Evolutionary conservation across 2,329 filamentous ascomycete species (phyloP), one percentile per base, ranked within the genome.

Genomic region (Diaporthe amygdali): DNA sequence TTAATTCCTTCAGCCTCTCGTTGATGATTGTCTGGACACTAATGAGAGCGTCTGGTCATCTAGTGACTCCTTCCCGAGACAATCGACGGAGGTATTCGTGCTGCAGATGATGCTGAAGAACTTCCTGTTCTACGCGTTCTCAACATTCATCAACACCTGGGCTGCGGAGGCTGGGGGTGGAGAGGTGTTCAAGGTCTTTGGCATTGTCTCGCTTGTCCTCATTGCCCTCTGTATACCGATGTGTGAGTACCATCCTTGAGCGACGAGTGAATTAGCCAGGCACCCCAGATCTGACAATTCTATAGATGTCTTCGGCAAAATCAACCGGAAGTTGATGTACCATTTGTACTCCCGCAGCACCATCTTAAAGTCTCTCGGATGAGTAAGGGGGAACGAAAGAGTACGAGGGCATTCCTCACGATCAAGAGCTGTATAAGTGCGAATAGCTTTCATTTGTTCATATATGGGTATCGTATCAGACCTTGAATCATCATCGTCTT

Each of bases 51-150:
- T 3, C 3, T 34, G 71, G 27, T 39, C 7, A 4, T 7, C 14
- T 49, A 79, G 78, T 7, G 79, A 80, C 55, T 76, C 77, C 0
- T 80, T 79, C 66, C 76, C 76, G 14, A 72, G 68, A 3, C 75
- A 79, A 49, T 72, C 76, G 1, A 79, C 78, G 5, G 75, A 79
- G 56, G 76, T 80, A 17, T 80, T 80, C 71, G 77, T 80, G 55
- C 72, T 80, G 12, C 78, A 80, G 54, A 80, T 80, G 79, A 79
- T 79, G 77, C 73, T 79, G 1, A 80, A 80, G 70, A 80, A 80
- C 52, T 79, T 80, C 63, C 49, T 79, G 4, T 80, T 80, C 70
- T 80, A 80, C 70, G 78, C 74, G 2, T 80, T 80, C 63, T 78
- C 76, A 20, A 78, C 75, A 1, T 79, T 80, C 52, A 76, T 80